These are phyloP conservation scores for Ganoderma resinaceum DNA, from an alignment of 1,284 basidiomycete genomes.

Conservation along the genomic window DNA sequence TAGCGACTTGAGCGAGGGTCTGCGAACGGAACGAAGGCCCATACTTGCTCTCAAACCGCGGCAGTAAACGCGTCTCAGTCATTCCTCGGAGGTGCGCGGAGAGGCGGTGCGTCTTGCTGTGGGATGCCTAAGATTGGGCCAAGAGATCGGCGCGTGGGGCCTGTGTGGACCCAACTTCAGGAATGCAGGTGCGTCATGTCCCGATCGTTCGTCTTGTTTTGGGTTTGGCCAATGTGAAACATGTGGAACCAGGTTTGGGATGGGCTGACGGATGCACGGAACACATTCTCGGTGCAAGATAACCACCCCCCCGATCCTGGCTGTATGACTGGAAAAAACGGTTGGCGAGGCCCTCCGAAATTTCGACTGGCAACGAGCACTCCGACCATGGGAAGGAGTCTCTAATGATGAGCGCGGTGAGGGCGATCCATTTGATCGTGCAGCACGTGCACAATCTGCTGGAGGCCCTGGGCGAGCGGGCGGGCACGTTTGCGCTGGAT, in stretches of 20 bases:
- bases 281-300: slow-evolving; percentile 70
- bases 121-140: neutral
- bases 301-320: slow-evolving; percentile 38
- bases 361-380: slow-evolving; percentile 80
- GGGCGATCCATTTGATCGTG: too few species aligned
- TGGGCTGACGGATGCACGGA: too few species aligned
- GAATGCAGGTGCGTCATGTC: slow-evolving; percentile 80
- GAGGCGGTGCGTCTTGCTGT: neutral
- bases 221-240: neutral
- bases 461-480: too few species aligned
- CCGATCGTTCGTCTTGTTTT: neutral
- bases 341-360: slow-evolving; percentile 92
- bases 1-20: slow-evolving; percentile 73
- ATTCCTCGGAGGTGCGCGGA: slow-evolving; percentile 72
- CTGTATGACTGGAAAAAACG: slow-evolving; percentile 39
- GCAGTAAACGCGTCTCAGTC: slow-evolving; percentile 82
- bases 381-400: slow-evolving; percentile 61
- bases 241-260: slow-evolving; percentile 40
- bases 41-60: slow-evolving; percentile 86
- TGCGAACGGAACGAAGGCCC: slow-evolving; percentile 67
- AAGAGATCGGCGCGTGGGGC: slow-evolving; percentile 87
- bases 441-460: too few species aligned
- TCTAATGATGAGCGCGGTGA: too few species aligned
- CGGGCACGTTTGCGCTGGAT: too few species aligned
- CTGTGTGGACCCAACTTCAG: slow-evolving; percentile 83